Base-by-base conservation (phyloP, 2,329 filamentous ascomycete genomes). In the Exutisphaerella laricina region DNA sequence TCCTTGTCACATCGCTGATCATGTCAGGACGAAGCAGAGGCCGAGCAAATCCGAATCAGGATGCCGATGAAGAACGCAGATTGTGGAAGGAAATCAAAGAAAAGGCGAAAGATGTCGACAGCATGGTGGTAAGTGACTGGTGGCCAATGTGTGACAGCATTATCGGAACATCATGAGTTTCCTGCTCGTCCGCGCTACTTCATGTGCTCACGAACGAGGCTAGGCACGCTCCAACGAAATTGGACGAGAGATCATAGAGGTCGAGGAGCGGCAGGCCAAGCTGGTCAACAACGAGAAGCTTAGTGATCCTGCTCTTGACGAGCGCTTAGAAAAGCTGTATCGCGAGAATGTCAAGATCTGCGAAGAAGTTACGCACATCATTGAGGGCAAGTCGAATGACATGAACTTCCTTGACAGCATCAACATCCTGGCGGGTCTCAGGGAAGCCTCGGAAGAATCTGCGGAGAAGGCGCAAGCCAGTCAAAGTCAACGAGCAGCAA, bases 1-100 rank as follows among this genome's bases (percentile, higher is more conserved):
- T n/a, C n/a, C n/a, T n/a, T n/a, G n/a, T n/a, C n/a, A n/a, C n/a
- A 3, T 16, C 20, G n/a, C 23, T 14, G 21, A 46, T 8, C 4
- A 73, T 73, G 70, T 69, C 71, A 30, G 64, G 65, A 36, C 68
- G 70, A 35, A 72, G 63, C 54, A 59, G 70, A 50, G 70, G 49
- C 51, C 61, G 50, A 57, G 67, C 48, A 55, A 69, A 63, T 63
- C 52, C 72, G 21, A 65, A 71, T 49, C 69, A 73, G 43, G 71
- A 74, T 46, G 65, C 70, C 32, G 70, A 73, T 41, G 71, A 74
- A 55, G 71, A 74, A 56, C 62, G 69, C 22, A 62, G 67, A 12
- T 56, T 74, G 41, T 74, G 71, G 71, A 70, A 67, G 40, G 64
- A 68, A 45, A 70, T 74, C 45, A 64, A 64, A 39, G 61, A 63